These are phyloP conservation scores for Ganoderma multipileum DNA, from an alignment of 1,284 basidiomycete genomes.

Conservation along the genomic window DNA sequence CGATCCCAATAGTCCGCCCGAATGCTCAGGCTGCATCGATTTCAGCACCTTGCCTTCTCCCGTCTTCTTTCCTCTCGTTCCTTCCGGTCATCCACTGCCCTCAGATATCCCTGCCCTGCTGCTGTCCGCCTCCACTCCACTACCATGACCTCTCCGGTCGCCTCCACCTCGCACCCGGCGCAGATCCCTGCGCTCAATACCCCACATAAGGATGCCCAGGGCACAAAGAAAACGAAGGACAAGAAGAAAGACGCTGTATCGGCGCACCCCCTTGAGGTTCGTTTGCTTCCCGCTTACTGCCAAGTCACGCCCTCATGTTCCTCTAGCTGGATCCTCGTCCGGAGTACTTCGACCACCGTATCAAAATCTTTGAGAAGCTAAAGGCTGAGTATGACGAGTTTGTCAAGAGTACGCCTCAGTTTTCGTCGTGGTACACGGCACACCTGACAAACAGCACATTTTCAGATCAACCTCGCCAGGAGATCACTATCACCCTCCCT, in stretches of 20 bases:
- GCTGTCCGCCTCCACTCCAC: constrained; percentile 23
- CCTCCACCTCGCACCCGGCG: constrained; percentile 46
- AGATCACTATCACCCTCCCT: constrained; percentile 87
- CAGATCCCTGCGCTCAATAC: constrained; percentile 44
- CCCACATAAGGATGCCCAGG: constrained; percentile 37
- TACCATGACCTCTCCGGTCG: constrained; percentile 43
- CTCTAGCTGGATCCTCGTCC: constrained; percentile 82
- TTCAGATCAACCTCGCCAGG: constrained; percentile 83
- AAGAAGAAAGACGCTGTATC: constrained; percentile 51
- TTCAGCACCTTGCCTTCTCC: constrained; percentile 22
- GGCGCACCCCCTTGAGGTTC: constrained; percentile 68
- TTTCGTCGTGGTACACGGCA: neutral
- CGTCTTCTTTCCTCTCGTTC: constrained; percentile 22
- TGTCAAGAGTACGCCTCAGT: constrained; percentile 67
- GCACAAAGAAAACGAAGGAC: constrained; percentile 48
- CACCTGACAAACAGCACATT: neutral
- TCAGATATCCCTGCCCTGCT: constrained; percentile 10
- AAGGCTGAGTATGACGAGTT: constrained; percentile 88
- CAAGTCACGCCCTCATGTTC: neutral
- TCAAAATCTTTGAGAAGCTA: constrained; percentile 90
- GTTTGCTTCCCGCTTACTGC: constrained; percentile 27
- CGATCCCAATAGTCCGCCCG: constrained; percentile 7
- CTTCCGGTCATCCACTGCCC: neutral
- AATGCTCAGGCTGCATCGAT: constrained; percentile 32
- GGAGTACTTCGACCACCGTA: constrained; percentile 88